phyloP scores from a whole-genome alignment of 179 eudicot species.

The Drosera spatulata region DNA sequence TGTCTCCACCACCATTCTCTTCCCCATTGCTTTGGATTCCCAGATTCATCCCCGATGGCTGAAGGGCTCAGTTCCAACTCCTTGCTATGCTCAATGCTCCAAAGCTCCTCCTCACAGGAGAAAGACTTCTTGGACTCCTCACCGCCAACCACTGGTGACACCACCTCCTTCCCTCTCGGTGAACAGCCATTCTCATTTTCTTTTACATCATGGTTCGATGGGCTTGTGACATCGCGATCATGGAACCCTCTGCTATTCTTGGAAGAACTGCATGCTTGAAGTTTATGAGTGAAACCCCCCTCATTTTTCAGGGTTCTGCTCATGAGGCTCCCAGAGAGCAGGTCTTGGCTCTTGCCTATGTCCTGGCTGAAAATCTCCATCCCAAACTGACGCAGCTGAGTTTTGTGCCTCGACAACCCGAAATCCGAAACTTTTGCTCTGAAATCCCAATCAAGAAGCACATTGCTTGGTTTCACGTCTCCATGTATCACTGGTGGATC shows the following conservation, averaged over 20 bases:
- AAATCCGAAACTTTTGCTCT: slow-evolving; percentile 92
- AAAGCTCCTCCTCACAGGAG: slow-evolving; percentile 44
- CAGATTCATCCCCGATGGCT: slow-evolving; percentile 17
- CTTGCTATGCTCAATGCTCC: slow-evolving; percentile 49
- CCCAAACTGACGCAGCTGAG: slow-evolving; percentile 54
- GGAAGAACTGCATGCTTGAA: slow-evolving; percentile 76
- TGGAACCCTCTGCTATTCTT: slow-evolving; percentile 30
- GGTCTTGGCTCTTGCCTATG: slow-evolving; percentile 60
- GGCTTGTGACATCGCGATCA: slow-evolving; percentile 19
- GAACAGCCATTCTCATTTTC: slow-evolving; percentile 13
- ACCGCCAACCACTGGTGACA: slow-evolving; percentile 23
- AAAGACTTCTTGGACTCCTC: slow-evolving; percentile 19
- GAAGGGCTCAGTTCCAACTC: slow-evolving; percentile 34
- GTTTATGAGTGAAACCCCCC: slow-evolving; percentile 78
- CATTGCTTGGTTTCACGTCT: slow-evolving; percentile 94
- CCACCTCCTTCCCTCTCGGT: slow-evolving; percentile 72
- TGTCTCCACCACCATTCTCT: slow-evolving; percentile 99
- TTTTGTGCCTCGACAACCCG: slow-evolving; percentile 78
- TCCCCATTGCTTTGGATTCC: slow-evolving; percentile 51
- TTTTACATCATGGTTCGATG: slow-evolving; percentile 9
- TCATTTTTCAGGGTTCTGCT: slow-evolving; percentile 28
- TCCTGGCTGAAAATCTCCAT: slow-evolving; percentile 81
- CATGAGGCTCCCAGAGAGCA: slow-evolving; percentile 48
- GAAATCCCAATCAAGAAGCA: slow-evolving; percentile 77
- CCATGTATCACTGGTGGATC: slow-evolving; percentile 97